A percentile compares a stretch with the other conserved stretches of the same genome.
phyloP scores from a whole-genome alignment of 495 filamentous ascomycete genomes.

The Pseudoneurospora amorphoporcata region DNA sequence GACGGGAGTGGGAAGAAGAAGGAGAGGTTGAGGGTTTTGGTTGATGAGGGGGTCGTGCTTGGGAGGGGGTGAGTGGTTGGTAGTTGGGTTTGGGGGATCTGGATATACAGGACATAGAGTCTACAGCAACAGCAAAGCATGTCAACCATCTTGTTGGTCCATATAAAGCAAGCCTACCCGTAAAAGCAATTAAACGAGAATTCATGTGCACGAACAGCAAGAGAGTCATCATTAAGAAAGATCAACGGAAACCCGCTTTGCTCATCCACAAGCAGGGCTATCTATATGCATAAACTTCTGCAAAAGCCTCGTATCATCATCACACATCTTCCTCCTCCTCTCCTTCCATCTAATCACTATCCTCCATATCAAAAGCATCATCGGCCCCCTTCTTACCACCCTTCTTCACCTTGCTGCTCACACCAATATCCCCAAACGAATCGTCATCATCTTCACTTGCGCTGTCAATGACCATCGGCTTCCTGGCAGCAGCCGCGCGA shows the following conservation, averaged over 20 bases:
- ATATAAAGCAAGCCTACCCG: neutral
- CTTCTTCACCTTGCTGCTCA: slow-evolving; percentile 26
- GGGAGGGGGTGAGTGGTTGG: neutral
- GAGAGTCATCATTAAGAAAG: neutral
- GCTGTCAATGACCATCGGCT: slow-evolving; percentile 26
- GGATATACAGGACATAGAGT: neutral
- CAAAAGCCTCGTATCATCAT: neutral
- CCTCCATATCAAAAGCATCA: slow-evolving; percentile 20
- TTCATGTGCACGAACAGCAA: neutral
- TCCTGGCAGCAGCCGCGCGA: slow-evolving; percentile 33
- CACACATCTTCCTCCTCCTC: neutral
- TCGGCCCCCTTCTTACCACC: slow-evolving; percentile 13
- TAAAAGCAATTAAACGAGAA: neutral
- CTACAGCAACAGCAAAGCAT: neutral
- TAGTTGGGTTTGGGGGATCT: neutral
- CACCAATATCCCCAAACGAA: slow-evolving; percentile 23
- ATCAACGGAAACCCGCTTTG: neutral
- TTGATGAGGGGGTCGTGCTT: slow-evolving; percentile 9
- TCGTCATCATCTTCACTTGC: slow-evolving; percentile 32
- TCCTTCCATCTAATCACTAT: slow-evolving; percentile 10
- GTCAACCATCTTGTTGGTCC: neutral
- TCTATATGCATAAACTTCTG: neutral
- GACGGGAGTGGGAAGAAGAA: neutral
- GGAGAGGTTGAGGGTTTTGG: slow-evolving; percentile 25
- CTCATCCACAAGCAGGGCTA: neutral